A percentile compares a stretch with the other conserved stretches of the same genome.
Conservation (phyloP, 805 yeast species). For the Metschnikowia matae region DNA sequence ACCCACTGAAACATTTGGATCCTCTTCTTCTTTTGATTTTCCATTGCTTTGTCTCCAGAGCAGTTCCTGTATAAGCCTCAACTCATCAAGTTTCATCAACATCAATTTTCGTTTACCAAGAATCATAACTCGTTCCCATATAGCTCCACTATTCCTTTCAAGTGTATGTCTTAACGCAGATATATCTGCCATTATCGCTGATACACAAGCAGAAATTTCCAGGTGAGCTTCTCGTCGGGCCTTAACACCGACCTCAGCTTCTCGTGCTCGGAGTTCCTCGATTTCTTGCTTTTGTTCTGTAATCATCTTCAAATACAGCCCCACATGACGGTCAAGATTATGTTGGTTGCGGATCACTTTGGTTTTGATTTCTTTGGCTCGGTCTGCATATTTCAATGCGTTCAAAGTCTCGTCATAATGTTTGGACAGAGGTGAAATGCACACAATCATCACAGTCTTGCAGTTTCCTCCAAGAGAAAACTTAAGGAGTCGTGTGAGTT, state of each 20-base stretch:
- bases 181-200: constrained; percentile 39
- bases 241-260: constrained; percentile 39
- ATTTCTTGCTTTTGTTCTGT: constrained; percentile 76
- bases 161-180: constrained; percentile 39
- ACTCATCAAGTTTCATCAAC: constrained; percentile 10
- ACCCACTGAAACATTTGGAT: background rate
- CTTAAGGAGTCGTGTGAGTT: constrained; percentile 78
- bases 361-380: constrained; percentile 89
- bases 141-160: constrained; percentile 41
- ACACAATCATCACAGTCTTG: constrained; percentile 93
- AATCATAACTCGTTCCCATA: constrained; percentile 39
- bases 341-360: constrained; percentile 70
- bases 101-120: constrained; percentile 45
- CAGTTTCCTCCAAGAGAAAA: constrained; percentile 93
- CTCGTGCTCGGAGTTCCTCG: constrained; percentile 59
- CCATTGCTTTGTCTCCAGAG: background rate
- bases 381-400: constrained; percentile 83
- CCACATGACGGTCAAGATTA: constrained; percentile 76
- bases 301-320: constrained; percentile 78
- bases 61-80: constrained; percentile 4
- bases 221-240: constrained; percentile 28
- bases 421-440: constrained; percentile 78
- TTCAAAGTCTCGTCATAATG: constrained; percentile 94
- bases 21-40: too few relatives aligned
- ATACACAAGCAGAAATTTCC: constrained; percentile 36